These are phyloP conservation scores for Kickxella alabastrina DNA, from an alignment of 192 early-diverging fungal species.

Conservation along the genomic window DNA sequence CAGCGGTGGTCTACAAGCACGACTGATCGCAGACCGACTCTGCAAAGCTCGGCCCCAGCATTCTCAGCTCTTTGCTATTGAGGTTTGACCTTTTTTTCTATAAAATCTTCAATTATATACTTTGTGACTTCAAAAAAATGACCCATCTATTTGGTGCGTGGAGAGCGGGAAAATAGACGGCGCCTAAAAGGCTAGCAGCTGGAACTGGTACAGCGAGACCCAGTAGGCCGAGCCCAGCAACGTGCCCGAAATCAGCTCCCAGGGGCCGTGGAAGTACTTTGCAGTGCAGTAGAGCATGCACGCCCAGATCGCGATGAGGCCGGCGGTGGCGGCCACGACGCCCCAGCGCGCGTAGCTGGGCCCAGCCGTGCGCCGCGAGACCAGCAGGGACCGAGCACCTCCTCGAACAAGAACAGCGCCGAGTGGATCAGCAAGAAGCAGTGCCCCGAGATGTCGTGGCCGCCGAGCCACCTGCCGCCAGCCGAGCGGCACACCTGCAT, in stretches of 20 bases:
- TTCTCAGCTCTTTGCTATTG: no score
- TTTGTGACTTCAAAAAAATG: no score
- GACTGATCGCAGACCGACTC: no score
- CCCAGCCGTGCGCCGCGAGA: neutral
- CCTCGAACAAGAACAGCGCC: slow-evolving; percentile 68
- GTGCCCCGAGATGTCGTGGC: slow-evolving; percentile 87
- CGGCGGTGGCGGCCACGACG: slow-evolving; percentile 35
- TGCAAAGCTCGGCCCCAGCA: no score
- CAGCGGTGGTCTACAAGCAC: slow-evolving; percentile 70
- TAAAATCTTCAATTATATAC: no score
- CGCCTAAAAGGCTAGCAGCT: no score
- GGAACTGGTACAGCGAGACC: slow-evolving; percentile 25
- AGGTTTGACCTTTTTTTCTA: no score
- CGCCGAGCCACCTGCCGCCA: slow-evolving; percentile 71
- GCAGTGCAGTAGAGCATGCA: slow-evolving; percentile 74
- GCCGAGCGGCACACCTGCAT: slow-evolving; percentile 41
- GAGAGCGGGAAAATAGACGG: no score
- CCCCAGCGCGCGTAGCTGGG: slow-evolving; percentile 11
- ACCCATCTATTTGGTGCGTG: slow-evolving; percentile 9
- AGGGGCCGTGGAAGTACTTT: slow-evolving; percentile 70
- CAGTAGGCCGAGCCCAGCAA: slow-evolving; percentile 69
- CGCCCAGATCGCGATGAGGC: slow-evolving; percentile 63
- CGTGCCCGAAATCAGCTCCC: slow-evolving; percentile 67
- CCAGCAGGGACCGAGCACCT: slow-evolving; percentile 48
- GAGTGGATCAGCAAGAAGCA: slow-evolving; percentile 78